A percentile compares a stretch with the other conserved stretches of the same genome.
These are phyloP conservation scores for Triadica sebifera DNA, from an alignment of 345 rosid genomes.

Conservation along the genomic window DNA sequence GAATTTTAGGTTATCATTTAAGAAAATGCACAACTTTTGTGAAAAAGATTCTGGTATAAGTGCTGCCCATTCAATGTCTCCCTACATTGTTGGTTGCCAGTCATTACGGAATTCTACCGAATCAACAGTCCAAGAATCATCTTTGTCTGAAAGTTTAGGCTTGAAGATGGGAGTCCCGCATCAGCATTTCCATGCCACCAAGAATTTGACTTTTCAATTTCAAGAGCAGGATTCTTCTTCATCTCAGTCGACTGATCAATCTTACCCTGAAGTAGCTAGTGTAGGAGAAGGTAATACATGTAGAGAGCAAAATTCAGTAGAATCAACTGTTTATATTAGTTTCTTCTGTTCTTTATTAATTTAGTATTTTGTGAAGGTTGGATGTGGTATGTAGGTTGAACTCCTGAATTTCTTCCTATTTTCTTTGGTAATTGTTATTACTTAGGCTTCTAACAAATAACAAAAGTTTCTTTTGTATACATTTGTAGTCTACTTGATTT, in stretches of 20 bases:
- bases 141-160: slow-evolving; percentile 42
- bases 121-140: slow-evolving; percentile 25
- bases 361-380: background rate
- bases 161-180: slow-evolving; percentile 47
- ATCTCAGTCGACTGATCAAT: slow-evolving; percentile 67
- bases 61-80: slow-evolving; percentile 26
- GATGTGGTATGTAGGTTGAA: background rate
- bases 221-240: slow-evolving; percentile 72
- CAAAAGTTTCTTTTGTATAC: background rate
- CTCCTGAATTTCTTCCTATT: background rate
- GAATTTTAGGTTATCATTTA: slow-evolving; percentile 5
- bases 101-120: slow-evolving; percentile 43
- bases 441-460: background rate
- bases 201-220: slow-evolving; percentile 44
- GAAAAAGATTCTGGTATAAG: slow-evolving; percentile 35
- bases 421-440: background rate
- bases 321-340: slow-evolving; percentile 30
- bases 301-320: slow-evolving; percentile 25
- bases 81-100: slow-evolving; percentile 38
- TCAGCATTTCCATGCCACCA: slow-evolving; percentile 34
- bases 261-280: slow-evolving; percentile 55
- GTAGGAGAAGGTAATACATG: slow-evolving; percentile 41
- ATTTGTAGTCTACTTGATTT: background rate
- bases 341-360: background rate
- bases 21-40: slow-evolving; percentile 41